Evolutionary conservation across 2,329 filamentous ascomycete genomes (phyloP), one percentile per base, ranked within the genome.

Genomic region (Colletotrichum phormii): DNA sequence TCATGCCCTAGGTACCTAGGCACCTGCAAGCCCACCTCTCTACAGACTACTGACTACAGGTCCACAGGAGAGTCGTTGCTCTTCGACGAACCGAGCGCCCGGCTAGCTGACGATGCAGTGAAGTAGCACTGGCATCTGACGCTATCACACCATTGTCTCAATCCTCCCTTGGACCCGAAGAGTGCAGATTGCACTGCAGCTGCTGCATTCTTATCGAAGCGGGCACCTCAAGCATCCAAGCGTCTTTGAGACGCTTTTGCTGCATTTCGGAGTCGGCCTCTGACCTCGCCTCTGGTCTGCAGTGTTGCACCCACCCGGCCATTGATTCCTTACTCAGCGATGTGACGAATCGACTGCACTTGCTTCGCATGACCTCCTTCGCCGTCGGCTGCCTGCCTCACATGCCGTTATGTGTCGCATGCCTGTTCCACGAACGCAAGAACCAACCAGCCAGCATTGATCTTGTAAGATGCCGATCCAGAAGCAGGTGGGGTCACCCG

Each of bases 131-230:
- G 59, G 66, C 60, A 64, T 70, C 70, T 72, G 60, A 70, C 70
- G 60, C 70, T 37, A 72, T 72, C 60, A 64, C 46, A 70, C 66
- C 60, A 72, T 64, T 72, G 70, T 64, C 60, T 64, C 66, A 60
- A 51, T n/a, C 60, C 66, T 61, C 66, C 46, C 66, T 60, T 64
- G 69, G 66, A 35, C 35, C 66, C 54, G 60, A 64, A 60, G 49
- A 46, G 33, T 70, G 66, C 60, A 70, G 29, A 42, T 37, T 54
- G 54, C 66, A 57, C 7, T 54, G 54, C 66, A 61, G 15, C 46
- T 55, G 26, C 42, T 58, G 59, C 54, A 57, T 26, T 64, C 60
- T 37, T 60, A 51, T 51, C 22, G 62, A 46, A 46, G 53, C 53
- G 42, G 33, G 31, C 62, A 58, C 26, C 59, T 29, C 65, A 67